A percentile compares a stretch with the other conserved stretches of the same genome.
phyloP scores from a whole-genome alignment of 176 grass and related monocot species.

The Miscanthus lutarioriparius region DNA sequence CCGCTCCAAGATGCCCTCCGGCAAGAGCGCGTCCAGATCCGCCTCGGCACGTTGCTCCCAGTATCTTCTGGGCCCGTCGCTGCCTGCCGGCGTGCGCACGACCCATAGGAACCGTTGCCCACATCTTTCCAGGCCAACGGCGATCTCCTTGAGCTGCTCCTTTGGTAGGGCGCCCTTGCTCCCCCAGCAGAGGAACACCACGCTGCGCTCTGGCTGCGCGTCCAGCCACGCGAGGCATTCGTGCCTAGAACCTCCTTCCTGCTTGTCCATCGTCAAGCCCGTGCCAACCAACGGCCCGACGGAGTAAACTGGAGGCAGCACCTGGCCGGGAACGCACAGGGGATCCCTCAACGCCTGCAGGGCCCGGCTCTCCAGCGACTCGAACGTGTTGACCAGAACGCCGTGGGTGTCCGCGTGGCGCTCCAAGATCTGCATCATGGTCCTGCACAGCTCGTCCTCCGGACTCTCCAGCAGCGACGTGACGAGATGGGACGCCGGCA shows the following conservation, averaged over 20 bases:
- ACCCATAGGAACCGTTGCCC: conserved; percentile 23
- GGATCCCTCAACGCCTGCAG: conserved; percentile 9
- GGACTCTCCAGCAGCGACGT: conserved; percentile 1
- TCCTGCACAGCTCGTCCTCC: conserved; percentile 4
- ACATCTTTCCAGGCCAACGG: conserved; percentile 8
- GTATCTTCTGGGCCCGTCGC: neutral
- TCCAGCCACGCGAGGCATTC: conserved; percentile 47
- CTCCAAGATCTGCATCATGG: neutral
- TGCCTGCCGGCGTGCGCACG: too few relatives aligned
- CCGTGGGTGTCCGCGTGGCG: neutral
- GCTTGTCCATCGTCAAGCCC: neutral
- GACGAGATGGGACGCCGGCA: conserved; percentile 12
- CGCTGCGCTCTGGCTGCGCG: conserved; percentile 39
- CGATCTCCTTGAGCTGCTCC: conserved; percentile 34
- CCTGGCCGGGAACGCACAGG: neutral
- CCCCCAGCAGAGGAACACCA: conserved; percentile 52
- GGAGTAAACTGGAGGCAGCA: neutral
- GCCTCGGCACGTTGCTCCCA: conserved; percentile 15
- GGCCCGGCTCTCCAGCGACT: neutral
- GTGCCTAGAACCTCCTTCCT: neutral
- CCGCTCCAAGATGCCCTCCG: conserved; percentile 44
- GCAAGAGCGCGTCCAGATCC: conserved; percentile 26
- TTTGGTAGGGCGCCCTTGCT: conserved; percentile 2
- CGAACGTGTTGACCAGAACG: conserved; percentile 4
- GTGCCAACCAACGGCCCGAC: neutral